Evolutionary conservation across 495 filamentous ascomycete genomes (phyloP), one percentile per base, ranked within the genome.

Genomic region (Penicillium paradoxum): DNA sequence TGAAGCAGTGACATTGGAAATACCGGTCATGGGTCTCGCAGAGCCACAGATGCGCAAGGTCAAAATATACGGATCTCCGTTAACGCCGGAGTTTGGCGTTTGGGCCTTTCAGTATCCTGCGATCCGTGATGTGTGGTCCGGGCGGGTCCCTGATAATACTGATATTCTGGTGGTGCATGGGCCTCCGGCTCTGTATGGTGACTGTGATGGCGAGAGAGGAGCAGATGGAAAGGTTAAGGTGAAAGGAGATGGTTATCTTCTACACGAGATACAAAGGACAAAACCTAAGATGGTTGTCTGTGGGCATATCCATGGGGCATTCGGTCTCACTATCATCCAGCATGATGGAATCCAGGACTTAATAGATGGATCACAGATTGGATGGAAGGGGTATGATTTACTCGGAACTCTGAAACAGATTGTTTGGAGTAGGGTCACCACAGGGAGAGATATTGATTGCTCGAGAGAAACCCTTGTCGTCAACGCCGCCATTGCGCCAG

Each of bases 151-250:
- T 0, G 52, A 68, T 17, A 77, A 83, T 49, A 83, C 78, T 0
- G 86, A 90, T 53, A 75, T 92, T 34, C 69, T 91, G 4, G 70
- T 91, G 17, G 90, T 88, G 7, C 88, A 92, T 58, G 77, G 77
- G 6, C 62, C 55, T 1, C 60, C 63, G 54, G 73, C 74, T 55
- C 74, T 79, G 56, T 88, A 91, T 62, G 76, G 82, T 2, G 88
- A 91, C 62, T 45, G 33, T 25, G 64, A 79, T 17, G 57, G 56
- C 21, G 73, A 66, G 0, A 51, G 37, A 10, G 38, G 38, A 14
- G 13, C 45, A 8, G 38, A 22, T 30, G 55, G 45, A 32, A 22
- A 49, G 43, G 13, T 62, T 82, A 45, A 87, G 87, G 18, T 88
- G 82, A 51, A 56, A 19, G 54, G 54, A 1, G 56, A 54, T 48